Evolutionary conservation across 2,329 filamentous ascomycete species (phyloP).

Genomic region (Pseudogymnoascus sp.): DNA sequence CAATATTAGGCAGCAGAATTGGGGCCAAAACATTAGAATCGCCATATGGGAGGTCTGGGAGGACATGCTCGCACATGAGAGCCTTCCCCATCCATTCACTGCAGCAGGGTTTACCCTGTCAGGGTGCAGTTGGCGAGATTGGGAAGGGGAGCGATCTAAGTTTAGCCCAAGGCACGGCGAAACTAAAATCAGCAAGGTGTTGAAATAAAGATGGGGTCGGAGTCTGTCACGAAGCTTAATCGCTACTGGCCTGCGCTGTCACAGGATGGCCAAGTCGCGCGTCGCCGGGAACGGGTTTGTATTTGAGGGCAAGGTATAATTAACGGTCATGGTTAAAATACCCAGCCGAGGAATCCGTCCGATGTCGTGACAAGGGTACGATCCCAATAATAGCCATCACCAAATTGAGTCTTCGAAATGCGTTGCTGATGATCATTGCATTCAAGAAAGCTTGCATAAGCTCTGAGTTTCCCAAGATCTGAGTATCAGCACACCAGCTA

Average conservation of each 20-base stretch:
- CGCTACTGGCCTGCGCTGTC: background rate
- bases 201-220: background rate
- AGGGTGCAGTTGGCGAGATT: background rate
- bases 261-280: background rate
- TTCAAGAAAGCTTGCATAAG: background rate
- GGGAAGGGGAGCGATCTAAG: background rate
- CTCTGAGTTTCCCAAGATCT: background rate
- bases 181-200: background rate
- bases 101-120: background rate
- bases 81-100: background rate
- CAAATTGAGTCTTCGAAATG: background rate
- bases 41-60: background rate
- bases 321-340: background rate
- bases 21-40: background rate
- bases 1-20: background rate
- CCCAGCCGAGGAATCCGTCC: background rate
- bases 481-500: background rate
- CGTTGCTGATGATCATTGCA: background rate
- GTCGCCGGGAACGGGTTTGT: background rate
- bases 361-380: background rate
- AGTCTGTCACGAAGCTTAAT: slow-evolving; percentile 4
- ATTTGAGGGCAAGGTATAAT: background rate
- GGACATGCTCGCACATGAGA: background rate
- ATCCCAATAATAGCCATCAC: background rate
- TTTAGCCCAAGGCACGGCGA: slow-evolving; percentile 2